Base-by-base conservation (phyloP, 805 yeast genomes). In the Saturnispora saitoi region DNA sequence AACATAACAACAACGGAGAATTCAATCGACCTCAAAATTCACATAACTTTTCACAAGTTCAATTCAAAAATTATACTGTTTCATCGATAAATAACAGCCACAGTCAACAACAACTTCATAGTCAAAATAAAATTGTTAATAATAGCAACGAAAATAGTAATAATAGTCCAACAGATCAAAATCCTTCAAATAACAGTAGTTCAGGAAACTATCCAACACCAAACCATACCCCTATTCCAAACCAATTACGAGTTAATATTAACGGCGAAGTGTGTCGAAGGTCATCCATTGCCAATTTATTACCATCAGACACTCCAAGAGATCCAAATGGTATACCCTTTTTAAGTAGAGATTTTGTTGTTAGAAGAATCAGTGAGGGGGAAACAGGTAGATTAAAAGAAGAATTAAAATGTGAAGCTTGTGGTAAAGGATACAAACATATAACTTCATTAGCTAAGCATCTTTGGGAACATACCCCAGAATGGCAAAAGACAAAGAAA, bases 401-500 rank as follows among this genome's bases (percentile, higher is more conserved):
- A 60, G 90, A 84, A 60, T 73, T 87, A 54, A 81, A 81, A 58
- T 87, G 95, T 69, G 95, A 88, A 64, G 87, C 93, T 4, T 87
- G 96, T 58, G 95, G 95, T 3, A 87, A 87, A 64, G 95, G 93
- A 20, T 87, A 87, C 63, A 88, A 86, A 62, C 96, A 87, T 67
- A 83, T 87, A 5, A 81, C 89, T 1, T 82, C 90, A n/a, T 72
- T 86, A 51, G 93, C 95, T 2, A 86, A 86, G 64, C 95, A 86
- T 66, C 67, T 87, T 36, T 87, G 95, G 95, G 96, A 87, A 61
- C 96, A 87, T 63, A 87, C 96, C 0, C 95, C 95, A 0, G 95
- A 88, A 61, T 87, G 96, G 96, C 85, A 80, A 58, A 82, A 83
- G 62, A 88, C 95, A 3, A 83, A 86, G 56, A 85, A 84, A 62